Conservation (phyloP, 169 alveolate genomes). For the Pseudocohnilembus persalinus region DNA sequence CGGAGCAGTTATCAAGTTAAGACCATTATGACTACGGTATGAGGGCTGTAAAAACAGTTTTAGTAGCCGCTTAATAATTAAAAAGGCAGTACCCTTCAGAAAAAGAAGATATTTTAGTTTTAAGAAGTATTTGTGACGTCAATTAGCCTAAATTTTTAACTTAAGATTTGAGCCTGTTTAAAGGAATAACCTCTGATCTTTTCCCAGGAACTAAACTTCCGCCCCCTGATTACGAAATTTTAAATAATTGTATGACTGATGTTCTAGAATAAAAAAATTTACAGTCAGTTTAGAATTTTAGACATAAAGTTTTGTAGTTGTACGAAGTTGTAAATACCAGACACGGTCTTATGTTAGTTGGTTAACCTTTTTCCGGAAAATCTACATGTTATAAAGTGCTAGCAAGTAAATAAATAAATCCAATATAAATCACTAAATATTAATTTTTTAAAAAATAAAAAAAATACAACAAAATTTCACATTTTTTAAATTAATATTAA, state of each 20-base stretch:
- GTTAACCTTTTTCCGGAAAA: conserved; percentile 76
- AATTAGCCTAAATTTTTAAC: conserved; percentile 78
- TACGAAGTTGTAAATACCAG: conserved; percentile 76
- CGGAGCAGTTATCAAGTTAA: conserved; percentile 77
- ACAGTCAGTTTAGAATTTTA: conserved; percentile 51
- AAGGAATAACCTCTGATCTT: conserved; percentile 76
- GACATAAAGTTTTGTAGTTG: conserved; percentile 65
- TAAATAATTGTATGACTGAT: conserved; percentile 32
- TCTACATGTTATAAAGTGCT: conserved; percentile 61
- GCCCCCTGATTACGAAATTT: conserved; percentile 49
- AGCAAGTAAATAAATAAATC: conserved; percentile 54
- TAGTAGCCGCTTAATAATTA: conserved; percentile 75
- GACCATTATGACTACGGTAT: conserved; percentile 89
- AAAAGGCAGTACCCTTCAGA: conserved; percentile 59
- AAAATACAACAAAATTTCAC: too few relatives aligned
- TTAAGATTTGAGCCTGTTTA: conserved; percentile 77
- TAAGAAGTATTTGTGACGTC: conserved; percentile 73
- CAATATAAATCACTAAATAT: too few relatives aligned
- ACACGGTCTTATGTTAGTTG: conserved; percentile 74
- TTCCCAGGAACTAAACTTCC: conserved; percentile 73
- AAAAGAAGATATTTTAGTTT: conserved; percentile 69
- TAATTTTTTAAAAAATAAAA: too few relatives aligned
- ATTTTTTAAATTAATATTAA: too few relatives aligned
- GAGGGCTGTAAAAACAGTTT: conserved; percentile 86
- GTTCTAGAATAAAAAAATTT: conserved; percentile 56